phyloP scores from a whole-genome alignment of 2,329 filamentous ascomycete genomes.

The Xylariomycetidae sp. region DNA sequence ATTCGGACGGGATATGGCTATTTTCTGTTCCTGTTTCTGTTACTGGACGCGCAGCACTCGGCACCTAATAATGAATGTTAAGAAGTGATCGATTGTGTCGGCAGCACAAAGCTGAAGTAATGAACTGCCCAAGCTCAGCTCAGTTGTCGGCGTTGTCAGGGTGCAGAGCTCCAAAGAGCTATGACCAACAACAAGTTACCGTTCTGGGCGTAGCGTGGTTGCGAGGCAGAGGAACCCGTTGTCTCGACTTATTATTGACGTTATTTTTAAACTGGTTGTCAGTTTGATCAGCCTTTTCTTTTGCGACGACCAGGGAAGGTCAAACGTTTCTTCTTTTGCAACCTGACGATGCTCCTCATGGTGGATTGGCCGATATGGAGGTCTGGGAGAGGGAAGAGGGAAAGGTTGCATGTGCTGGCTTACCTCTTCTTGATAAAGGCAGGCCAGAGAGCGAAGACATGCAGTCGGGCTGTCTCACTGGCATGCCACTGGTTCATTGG shows the following conservation, averaged over 20 bases:
- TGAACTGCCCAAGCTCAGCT: background rate
- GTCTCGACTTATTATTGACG: background rate
- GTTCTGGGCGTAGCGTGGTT: slow-evolving; percentile 18
- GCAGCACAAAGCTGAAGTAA: no score
- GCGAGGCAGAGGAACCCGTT: background rate
- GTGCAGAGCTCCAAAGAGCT: slow-evolving; percentile 18
- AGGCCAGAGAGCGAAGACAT: no score
- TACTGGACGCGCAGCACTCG: no score
- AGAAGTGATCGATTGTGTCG: no score
- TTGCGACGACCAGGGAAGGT: slow-evolving; percentile 13
- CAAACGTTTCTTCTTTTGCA: slow-evolving; percentile 8
- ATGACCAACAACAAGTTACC: slow-evolving; percentile 26
- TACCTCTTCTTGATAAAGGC: no score
- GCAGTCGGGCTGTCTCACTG: no score
- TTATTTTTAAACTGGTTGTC: slow-evolving; percentile 1
- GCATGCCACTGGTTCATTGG: no score
- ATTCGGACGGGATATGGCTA: no score
- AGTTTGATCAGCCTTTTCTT: slow-evolving; percentile 14
- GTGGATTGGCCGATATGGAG: slow-evolving; percentile 9
- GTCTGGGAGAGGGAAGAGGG: slow-evolving; percentile 3
- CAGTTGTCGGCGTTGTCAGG: slow-evolving; percentile 18
- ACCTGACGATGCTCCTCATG: slow-evolving; percentile 19
- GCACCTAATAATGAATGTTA: no score
- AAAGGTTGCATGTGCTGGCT: no score
- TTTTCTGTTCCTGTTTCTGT: no score